These are phyloP conservation scores for Tillandsia leiboldiana DNA, from an alignment of 176 grass and related monocot species.

Conservation along the genomic window DNA sequence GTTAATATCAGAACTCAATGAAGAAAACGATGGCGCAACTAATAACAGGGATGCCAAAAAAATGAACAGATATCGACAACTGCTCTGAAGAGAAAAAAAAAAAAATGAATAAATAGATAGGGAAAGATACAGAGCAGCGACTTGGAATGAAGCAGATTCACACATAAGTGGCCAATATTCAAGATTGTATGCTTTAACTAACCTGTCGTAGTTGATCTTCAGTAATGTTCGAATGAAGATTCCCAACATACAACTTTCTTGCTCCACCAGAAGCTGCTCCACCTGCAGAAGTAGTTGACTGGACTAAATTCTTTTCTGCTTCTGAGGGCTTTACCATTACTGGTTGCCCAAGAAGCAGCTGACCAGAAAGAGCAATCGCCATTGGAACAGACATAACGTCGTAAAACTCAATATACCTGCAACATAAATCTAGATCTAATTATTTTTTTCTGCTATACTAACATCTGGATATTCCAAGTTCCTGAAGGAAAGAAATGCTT, in stretches of 20 bases:
- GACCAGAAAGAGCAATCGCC: conserved; percentile 82
- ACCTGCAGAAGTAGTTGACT: conserved; percentile 59
- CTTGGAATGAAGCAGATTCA: background rate
- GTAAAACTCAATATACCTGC: conserved; percentile 98
- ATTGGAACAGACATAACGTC: conserved; percentile 97
- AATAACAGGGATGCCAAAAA: no score
- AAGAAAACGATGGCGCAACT: no score
- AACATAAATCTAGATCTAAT: conserved; percentile 6
- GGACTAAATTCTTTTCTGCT: conserved; percentile 96
- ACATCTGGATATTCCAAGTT: background rate
- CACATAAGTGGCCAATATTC: conserved; percentile 3
- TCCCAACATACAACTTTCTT: conserved; percentile 91
- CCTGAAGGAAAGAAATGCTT: background rate
- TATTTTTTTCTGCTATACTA: background rate
- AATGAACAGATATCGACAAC: no score
- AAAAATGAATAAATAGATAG: no score
- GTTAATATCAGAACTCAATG: no score
- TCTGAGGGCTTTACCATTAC: conserved; percentile 95
- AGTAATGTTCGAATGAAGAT: conserved; percentile 91
- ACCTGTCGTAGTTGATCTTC: conserved; percentile 90
- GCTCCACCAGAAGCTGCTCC: conserved; percentile 68
- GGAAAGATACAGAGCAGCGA: no score
- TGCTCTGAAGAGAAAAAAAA: no score
- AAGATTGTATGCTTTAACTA: conserved; percentile 15
- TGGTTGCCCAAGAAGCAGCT: conserved; percentile 73